Evolutionary conservation across 2,329 filamentous ascomycete genomes (phyloP).

Genomic region (Aspergillus fischeri): DNA sequence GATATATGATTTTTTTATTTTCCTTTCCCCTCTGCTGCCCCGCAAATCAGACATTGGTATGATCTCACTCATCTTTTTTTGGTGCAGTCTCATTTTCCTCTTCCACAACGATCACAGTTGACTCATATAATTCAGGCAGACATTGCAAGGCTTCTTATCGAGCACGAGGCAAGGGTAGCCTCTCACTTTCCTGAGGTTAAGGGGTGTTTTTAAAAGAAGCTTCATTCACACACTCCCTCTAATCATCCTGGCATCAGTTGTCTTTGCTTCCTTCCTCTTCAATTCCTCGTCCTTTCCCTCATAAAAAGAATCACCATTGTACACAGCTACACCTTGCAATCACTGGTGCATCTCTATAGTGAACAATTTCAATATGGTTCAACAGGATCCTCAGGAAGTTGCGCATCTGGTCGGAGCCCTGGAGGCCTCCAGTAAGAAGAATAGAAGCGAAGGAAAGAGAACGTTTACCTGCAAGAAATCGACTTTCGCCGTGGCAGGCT

Average conservation of each 20-base stretch:
- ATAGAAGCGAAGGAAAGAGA: constrained; percentile 49
- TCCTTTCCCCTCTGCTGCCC: neutral
- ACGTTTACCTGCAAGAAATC: constrained; percentile 73
- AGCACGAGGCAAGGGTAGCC: neutral
- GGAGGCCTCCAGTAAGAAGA: constrained; percentile 47
- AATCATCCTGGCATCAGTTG: neutral
- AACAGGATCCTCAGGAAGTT: constrained; percentile 67
- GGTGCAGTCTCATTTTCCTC: neutral
- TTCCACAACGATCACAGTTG: neutral
- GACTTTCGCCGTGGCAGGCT: constrained; percentile 66
- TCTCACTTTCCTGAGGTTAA: neutral
- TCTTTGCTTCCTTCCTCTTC: neutral
- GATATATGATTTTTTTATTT: neutral
- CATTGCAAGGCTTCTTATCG: neutral
- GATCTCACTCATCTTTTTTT: neutral
- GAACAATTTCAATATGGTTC: constrained; percentile 46
- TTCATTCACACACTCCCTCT: neutral
- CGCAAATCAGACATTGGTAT: neutral
- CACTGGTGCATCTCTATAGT: neutral
- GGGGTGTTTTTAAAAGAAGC: neutral
- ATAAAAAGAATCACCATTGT: neutral
- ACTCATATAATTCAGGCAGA: neutral
- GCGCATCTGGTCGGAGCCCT: constrained; percentile 62
- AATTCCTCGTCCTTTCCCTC: neutral
- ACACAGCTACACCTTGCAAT: neutral